These are phyloP conservation scores for Kodamaea jinghongensis DNA, from an alignment of 805 yeast genomes.

Conservation along the genomic window DNA sequence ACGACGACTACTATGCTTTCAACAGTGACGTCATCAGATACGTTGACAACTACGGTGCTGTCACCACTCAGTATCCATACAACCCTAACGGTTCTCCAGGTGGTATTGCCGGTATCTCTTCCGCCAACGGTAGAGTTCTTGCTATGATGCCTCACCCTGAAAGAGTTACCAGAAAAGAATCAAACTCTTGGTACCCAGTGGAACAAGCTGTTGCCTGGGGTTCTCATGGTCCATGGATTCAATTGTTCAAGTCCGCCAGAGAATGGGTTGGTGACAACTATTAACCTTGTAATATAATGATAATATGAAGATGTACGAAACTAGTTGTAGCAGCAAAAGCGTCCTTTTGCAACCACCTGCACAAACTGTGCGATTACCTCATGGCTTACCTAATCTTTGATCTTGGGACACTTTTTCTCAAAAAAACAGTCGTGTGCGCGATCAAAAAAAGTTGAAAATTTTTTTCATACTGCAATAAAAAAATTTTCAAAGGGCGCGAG, in stretches of 20 bases:
- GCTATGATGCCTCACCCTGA: slow-evolving; percentile 99
- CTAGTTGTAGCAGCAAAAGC: too few relatives aligned
- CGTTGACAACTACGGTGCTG: slow-evolving; percentile 87
- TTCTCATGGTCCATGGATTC: slow-evolving; percentile 92
- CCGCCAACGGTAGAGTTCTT: slow-evolving; percentile 90
- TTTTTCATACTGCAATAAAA: slow-evolving; percentile 5
- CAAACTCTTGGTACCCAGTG: slow-evolving; percentile 86
- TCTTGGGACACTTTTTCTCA: neutral
- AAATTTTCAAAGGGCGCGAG: slow-evolving; percentile 7
- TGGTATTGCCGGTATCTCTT: slow-evolving; percentile 89
- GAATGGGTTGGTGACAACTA: slow-evolving; percentile 70
- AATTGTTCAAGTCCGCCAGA: slow-evolving; percentile 89
- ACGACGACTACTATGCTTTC: slow-evolving; percentile 45
- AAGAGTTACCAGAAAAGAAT: slow-evolving; percentile 81
- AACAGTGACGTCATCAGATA: slow-evolving; percentile 64
- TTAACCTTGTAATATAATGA: slow-evolving; percentile 10
- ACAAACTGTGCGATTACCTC: neutral
- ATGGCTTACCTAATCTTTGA: neutral
- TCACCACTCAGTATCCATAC: slow-evolving; percentile 81
- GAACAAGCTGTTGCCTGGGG: slow-evolving; percentile 60
- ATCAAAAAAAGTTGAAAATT: slow-evolving; percentile 5
- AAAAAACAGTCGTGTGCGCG: slow-evolving; percentile 3
- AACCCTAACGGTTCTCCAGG: slow-evolving; percentile 96
- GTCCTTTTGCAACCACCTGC: too few relatives aligned
- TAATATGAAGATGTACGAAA: too few relatives aligned